Evolutionary conservation across 306 rosid species (phyloP), one percentile per base, ranked within the genome.

Genomic region (Rosa persica): DNA sequence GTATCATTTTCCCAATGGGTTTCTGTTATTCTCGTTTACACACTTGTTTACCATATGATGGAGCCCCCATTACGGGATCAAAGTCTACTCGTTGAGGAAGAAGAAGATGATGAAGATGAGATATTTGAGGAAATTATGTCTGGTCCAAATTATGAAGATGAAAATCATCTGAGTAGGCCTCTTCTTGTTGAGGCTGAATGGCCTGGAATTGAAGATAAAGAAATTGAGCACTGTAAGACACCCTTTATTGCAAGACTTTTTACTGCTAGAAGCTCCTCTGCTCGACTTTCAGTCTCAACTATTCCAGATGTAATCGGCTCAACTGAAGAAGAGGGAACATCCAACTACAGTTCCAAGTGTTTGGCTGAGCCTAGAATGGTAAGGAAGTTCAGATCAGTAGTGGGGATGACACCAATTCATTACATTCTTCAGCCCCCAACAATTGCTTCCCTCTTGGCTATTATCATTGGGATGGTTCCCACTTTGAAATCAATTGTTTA

Each of bases 21-120:
- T 80, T 85, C 97, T 67, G 97, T 90, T 48, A 81, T 88, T 66
- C 92, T 93, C 71, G 96, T 89, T 36, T 93, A 91, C 81, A 93
- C 97, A 30, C 84, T 93, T 77, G 98, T 93, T 62, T 93, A 93
- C 81, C 97, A 93, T 78, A 93, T 93, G 96, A 93, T 93, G 98
- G 98, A 93, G 78, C 98, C 98, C 78, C 91, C 97, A 10, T 71
- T 89, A 82, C 84, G 85, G 76, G 88, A 83, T 80, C 87, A 88
- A 65, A 43, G 22, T 36, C 11, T 42, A 8, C 20, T 86, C 79
- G 88, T 87, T 79, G 95, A 86, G 30, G 94, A 88, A 72, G 97
- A 83, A 12, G 70, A 23, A 64, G 91, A 85, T 44, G 95, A 92
- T 74, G 70, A 90, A 74, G 88, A 82, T 77, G 93, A 62, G 67